Evolutionary conservation across 805 yeast species (phyloP).

Genomic region (Wickerhamomyces sydowiorum): DNA sequence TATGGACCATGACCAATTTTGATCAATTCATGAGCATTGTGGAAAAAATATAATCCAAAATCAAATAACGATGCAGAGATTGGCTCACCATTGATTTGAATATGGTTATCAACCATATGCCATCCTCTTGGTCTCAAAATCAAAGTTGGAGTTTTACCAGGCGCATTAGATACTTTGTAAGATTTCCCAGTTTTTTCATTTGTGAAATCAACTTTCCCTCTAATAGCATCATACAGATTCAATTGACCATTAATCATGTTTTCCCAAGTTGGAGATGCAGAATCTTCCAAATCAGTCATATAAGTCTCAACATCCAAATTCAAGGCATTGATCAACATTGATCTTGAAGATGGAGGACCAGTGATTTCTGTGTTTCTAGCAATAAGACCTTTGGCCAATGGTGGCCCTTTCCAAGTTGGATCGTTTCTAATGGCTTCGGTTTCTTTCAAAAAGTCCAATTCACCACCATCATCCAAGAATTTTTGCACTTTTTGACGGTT

Average conservation of each 20-base stretch:
- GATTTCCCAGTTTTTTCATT: constrained; percentile 23
- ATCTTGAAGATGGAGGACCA: constrained; percentile 73
- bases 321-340: constrained; percentile 78
- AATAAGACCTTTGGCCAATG: constrained; percentile 64
- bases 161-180: constrained; percentile 30
- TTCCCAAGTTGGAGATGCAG: constrained; percentile 84
- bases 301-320: constrained; percentile 75
- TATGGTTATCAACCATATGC: constrained; percentile 76
- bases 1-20: constrained; percentile 73
- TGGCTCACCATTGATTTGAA: constrained; percentile 67
- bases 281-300: constrained; percentile 84
- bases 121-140: constrained; percentile 87
- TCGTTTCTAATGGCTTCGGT: constrained; percentile 64
- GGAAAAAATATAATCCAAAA: constrained; percentile 73
- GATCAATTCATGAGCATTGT: constrained; percentile 61
- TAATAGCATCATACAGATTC: constrained; percentile 67
- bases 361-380: constrained; percentile 79
- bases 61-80: constrained; percentile 77
- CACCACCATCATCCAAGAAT: constrained; percentile 52
- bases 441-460: constrained; percentile 56
- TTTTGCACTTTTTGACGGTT: constrained; percentile 58
- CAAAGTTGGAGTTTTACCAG: constrained; percentile 59
- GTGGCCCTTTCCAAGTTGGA: constrained; percentile 70
- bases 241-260: constrained; percentile 76
- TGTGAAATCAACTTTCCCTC: constrained; percentile 54